Evolutionary conservation across 148 eudicot species (phyloP).

Genomic region (Arctostaphylos glauca): DNA sequence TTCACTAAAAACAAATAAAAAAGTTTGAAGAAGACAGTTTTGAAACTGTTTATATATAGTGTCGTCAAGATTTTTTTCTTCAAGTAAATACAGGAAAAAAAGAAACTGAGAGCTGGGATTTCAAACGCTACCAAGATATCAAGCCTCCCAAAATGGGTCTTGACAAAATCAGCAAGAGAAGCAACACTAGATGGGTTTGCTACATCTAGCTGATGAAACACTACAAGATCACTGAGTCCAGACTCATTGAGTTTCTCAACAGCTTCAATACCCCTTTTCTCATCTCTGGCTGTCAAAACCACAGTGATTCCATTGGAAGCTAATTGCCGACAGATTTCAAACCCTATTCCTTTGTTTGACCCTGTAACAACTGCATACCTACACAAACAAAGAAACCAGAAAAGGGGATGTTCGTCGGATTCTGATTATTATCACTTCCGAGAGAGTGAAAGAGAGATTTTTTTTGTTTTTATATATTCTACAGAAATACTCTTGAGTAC

Average conservation of each 20-base stretch:
- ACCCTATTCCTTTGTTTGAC: constrained; percentile 24
- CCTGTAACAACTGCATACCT: constrained; percentile 30
- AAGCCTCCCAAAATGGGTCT: constrained; percentile 16
- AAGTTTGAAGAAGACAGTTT: too few relatives aligned
- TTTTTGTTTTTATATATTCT: too few relatives aligned
- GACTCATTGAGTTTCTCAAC: constrained; percentile 18
- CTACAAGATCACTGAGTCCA: constrained; percentile 19
- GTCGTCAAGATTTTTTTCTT: too few relatives aligned
- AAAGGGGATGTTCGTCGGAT: neutral
- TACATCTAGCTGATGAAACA: constrained; percentile 33
- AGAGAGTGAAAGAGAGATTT: neutral
- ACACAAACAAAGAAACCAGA: neutral
- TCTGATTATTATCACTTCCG: neutral
- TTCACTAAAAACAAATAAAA: too few relatives aligned
- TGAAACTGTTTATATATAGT: too few relatives aligned
- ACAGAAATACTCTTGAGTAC: neutral
- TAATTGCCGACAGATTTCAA: constrained; percentile 25
- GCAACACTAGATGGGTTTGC: constrained; percentile 22
- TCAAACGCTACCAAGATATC: constrained; percentile 13
- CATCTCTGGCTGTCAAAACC: constrained; percentile 29
- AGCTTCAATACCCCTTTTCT: constrained; percentile 33
- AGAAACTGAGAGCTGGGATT: neutral
- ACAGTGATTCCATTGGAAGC: constrained; percentile 24
- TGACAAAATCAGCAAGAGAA: constrained; percentile 26
- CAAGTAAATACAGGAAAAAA: neutral